A percentile compares a stretch with the other conserved stretches of the same genome.
These are phyloP conservation scores for Solanum commersonii DNA, from an alignment of 257 asterid species.

Conservation along the genomic window DNA sequence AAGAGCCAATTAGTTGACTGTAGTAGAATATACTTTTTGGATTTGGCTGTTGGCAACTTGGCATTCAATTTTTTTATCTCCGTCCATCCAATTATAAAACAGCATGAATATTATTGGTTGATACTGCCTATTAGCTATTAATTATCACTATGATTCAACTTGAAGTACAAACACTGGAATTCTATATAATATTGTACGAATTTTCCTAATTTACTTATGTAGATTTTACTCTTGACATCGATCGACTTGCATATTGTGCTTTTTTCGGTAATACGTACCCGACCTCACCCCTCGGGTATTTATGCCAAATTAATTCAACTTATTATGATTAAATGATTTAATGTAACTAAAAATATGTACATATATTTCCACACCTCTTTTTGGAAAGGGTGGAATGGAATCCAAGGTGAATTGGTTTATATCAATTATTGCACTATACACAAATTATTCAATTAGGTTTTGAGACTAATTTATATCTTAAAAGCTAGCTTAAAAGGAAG, in stretches of 20 bases:
- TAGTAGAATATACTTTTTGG: not conserved
- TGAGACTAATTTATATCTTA: not conserved
- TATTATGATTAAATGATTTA: not conserved
- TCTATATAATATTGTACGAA: not conserved
- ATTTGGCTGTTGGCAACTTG: not conserved
- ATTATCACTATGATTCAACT: not conserved
- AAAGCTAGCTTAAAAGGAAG: not conserved
- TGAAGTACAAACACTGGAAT: not conserved
- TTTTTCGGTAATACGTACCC: not conserved
- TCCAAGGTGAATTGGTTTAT: not conserved
- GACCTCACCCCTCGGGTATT: not conserved
- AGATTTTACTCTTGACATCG: not conserved
- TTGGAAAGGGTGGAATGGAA: not conserved
- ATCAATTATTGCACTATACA: not conserved
- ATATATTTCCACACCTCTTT: not conserved
- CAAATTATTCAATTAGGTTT: not conserved
- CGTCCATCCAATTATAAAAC: not conserved
- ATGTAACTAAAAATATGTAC: too few species aligned
- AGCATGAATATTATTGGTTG: not conserved
- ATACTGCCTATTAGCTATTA: not conserved
- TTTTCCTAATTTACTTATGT: not conserved
- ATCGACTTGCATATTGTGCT: not conserved
- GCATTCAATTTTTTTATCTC: not conserved
- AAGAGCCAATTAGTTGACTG: not conserved
- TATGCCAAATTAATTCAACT: not conserved